phyloP scores from a whole-genome alignment of 2,329 filamentous ascomycete genomes.

The Monosporascus sp. region DNA sequence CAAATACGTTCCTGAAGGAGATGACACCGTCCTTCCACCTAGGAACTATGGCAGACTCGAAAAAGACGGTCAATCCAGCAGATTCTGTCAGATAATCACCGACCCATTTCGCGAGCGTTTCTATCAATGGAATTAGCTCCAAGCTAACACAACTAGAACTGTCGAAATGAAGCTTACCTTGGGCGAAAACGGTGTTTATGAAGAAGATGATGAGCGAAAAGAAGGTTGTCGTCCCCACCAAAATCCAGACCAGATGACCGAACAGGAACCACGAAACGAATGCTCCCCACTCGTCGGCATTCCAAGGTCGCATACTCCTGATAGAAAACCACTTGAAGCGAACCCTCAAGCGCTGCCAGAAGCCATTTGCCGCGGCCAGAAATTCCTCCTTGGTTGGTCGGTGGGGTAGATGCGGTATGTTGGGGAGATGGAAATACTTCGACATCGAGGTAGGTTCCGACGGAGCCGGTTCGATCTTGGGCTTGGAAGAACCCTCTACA shows the following conservation, averaged over 20 bases:
- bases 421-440: constrained; percentile 48
- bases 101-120: constrained; percentile 88
- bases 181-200: constrained; percentile 94
- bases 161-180: constrained; percentile 51
- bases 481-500: constrained; percentile 5
- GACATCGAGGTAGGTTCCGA: constrained; percentile 48
- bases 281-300: constrained; percentile 91
- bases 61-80: constrained; percentile 87
- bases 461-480: constrained; percentile 14
- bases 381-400: constrained; percentile 91
- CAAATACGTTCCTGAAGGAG: constrained; percentile 92
- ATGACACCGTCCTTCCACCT: constrained; percentile 95
- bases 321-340: constrained; percentile 99
- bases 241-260: constrained; percentile 89
- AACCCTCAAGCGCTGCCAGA: constrained; percentile 84
- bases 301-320: constrained; percentile 87
- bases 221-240: constrained; percentile 96
- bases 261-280: constrained; percentile 92
- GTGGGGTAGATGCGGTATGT: constrained; percentile 68
- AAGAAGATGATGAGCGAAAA: constrained; percentile 86
- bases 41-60: constrained; percentile 95
- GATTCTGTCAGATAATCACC: constrained; percentile 94
- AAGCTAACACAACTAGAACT: not conserved
- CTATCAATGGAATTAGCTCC: constrained; percentile 36
- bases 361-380: constrained; percentile 82